Evolutionary conservation across 1,284 basidiomycete genomes (phyloP).

Genomic region (Irpex rosettiformis): DNA sequence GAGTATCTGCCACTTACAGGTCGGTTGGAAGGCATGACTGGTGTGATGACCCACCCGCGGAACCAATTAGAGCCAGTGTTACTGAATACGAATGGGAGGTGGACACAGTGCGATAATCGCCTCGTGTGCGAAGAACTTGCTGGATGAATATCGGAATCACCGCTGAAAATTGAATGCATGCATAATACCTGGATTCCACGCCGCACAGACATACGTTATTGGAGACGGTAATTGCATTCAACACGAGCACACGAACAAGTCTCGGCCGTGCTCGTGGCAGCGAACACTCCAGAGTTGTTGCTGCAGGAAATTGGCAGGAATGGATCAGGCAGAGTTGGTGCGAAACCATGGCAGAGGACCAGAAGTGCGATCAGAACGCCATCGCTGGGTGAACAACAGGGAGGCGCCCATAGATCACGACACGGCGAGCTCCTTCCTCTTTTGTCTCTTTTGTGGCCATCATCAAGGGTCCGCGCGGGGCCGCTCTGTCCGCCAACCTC

Average conservation of each 20-base stretch:
- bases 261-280: background rate
- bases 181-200: background rate
- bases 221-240: too few species aligned
- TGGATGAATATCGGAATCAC: background rate
- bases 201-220: too few species aligned
- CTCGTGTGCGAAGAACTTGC: background rate
- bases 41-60: background rate
- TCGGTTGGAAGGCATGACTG: too few species aligned
- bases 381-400: background rate
- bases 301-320: background rate
- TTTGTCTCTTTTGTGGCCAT: background rate
- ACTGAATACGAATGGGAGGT: background rate
- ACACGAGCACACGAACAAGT: background rate
- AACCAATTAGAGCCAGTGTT: background rate
- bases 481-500: background rate
- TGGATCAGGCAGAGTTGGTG: background rate
- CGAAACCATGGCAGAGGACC: background rate
- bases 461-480: background rate
- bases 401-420: background rate
- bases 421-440: background rate
- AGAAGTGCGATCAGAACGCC: background rate
- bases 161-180: background rate
- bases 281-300: background rate
- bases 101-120: background rate
- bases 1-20: too few species aligned